These are phyloP conservation scores for Microsporum ferrugineum DNA, from an alignment of 2,329 filamentous ascomycete species.

Conservation along the genomic window DNA sequence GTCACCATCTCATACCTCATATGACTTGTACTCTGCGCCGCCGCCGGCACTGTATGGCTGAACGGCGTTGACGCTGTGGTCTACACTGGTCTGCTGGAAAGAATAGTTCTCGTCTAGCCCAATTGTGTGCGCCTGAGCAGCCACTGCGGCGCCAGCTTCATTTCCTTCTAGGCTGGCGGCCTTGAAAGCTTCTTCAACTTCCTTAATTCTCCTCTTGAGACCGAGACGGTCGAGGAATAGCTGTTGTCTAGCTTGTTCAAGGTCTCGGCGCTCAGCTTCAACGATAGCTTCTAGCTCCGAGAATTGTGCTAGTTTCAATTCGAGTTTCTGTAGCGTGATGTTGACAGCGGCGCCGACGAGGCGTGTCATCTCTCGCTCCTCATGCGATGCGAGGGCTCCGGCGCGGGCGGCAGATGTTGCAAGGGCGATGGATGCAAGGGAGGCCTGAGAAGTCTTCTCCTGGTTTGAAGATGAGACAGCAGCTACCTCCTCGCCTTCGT, in stretches of 20 bases:
- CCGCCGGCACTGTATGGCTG: constrained; percentile 34
- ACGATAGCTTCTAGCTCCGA: constrained; percentile 89
- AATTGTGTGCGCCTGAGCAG: constrained; percentile 24
- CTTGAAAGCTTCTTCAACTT: constrained; percentile 62
- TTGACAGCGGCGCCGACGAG: constrained; percentile 88
- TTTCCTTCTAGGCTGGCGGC: constrained; percentile 32
- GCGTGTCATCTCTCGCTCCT: constrained; percentile 92
- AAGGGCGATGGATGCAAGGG: constrained; percentile 53
- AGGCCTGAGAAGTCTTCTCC: constrained; percentile 37
- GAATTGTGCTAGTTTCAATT: constrained; percentile 92
- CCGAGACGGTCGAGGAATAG: constrained; percentile 83
- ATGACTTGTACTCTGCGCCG: constrained; percentile 30
- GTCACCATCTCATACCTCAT: constrained; percentile 28
- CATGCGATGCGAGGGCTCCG: constrained; percentile 80
- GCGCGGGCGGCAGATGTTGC: constrained; percentile 77
- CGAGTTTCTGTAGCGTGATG: constrained; percentile 85
- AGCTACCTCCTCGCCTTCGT: constrained; percentile 19
- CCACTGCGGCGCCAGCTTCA: constrained; percentile 31
- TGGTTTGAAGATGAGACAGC: constrained; percentile 38
- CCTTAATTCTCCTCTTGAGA: constrained; percentile 76
- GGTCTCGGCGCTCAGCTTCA: constrained; percentile 80
- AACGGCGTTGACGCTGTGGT: constrained; percentile 18
- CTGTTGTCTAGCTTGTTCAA: constrained; percentile 84
- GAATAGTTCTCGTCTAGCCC: constrained; percentile 29
- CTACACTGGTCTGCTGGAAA: constrained; percentile 28